A percentile compares a stretch with the other conserved stretches of the same genome.
Evolutionary conservation across 495 filamentous ascomycete genomes (phyloP).

Genomic region (Amorphotheca resinae): DNA sequence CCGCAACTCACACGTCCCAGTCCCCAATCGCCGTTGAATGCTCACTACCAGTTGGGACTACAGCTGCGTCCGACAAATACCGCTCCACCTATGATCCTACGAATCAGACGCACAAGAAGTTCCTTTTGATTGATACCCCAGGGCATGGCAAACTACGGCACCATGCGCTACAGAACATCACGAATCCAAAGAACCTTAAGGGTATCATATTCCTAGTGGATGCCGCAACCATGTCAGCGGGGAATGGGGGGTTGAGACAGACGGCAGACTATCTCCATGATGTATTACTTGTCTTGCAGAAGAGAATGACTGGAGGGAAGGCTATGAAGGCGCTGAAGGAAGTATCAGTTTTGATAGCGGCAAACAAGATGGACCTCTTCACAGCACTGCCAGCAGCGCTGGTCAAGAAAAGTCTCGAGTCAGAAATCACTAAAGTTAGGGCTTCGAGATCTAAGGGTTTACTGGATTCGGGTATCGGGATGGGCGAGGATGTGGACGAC

Average conservation of each 20-base stretch:
- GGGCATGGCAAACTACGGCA: conserved; percentile 88
- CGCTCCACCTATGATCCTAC: conserved; percentile 59
- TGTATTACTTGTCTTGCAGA: conserved; percentile 68
- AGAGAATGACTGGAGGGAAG: conserved; percentile 46
- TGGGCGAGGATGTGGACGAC: conserved; percentile 37
- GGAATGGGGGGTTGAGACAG: conserved; percentile 40
- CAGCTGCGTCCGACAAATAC: conserved; percentile 52
- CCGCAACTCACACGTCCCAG: conserved; percentile 76
- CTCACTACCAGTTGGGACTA: conserved; percentile 50
- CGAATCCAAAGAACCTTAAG: conserved; percentile 41
- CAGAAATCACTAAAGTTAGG: conserved; percentile 70
- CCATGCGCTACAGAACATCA: conserved; percentile 35
- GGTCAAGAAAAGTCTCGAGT: conserved; percentile 63
- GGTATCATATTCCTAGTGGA: conserved; percentile 86
- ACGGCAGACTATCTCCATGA: conserved; percentile 78
- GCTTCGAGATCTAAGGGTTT: conserved; percentile 67
- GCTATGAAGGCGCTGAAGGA: conserved; percentile 42
- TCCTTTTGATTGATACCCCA: conserved; percentile 77
- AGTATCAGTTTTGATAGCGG: conserved; percentile 69
- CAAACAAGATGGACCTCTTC: conserved; percentile 93
- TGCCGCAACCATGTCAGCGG: conserved; percentile 51
- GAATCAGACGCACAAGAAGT: conserved; percentile 49
- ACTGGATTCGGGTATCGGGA: conserved; percentile 57
- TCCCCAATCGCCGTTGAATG: conserved; percentile 58
- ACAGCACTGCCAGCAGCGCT: conserved; percentile 75